Evolutionary conservation across 371 early-diverging fungal genomes (phyloP).

Genomic region (Circinella minor): DNA sequence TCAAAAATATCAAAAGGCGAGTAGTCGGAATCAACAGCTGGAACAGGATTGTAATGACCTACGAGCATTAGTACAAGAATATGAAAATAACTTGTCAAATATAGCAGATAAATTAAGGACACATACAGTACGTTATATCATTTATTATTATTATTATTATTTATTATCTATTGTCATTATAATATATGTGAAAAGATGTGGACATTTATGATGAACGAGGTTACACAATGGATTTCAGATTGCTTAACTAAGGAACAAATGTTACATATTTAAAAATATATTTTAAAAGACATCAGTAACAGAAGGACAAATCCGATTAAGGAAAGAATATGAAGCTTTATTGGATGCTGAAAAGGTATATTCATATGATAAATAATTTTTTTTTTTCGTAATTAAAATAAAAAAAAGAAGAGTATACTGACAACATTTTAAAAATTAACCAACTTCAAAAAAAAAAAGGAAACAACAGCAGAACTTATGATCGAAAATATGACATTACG

Average conservation of each 20-base stretch:
- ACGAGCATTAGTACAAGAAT: conserved; percentile 35
- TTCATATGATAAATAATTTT: not conserved
- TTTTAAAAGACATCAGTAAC: conserved; percentile 29
- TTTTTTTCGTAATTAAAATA: not conserved
- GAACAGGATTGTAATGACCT: conserved; percentile 35
- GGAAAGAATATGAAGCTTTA: conserved; percentile 48
- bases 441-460: conserved; percentile 21
- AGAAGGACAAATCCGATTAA: conserved; percentile 39
- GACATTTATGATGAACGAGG: no score
- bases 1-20: conserved; percentile 19
- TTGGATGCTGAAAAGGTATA: conserved; percentile 51
- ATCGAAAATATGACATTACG: conserved; percentile 48
- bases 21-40: conserved; percentile 27
- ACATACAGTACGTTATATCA: conserved; percentile 29
- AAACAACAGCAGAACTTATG: conserved; percentile 41
- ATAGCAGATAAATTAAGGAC: conserved; percentile 36
- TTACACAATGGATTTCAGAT: no score
- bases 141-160: no score
- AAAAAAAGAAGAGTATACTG: not conserved
- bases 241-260: no score
- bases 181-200: not conserved
- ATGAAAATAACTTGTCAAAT: conserved; percentile 34
- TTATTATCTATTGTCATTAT: not conserved
- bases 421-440: no score
- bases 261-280: no score